A percentile compares a stretch with the other conserved stretches of the same genome.
Conservation (phyloP, 2,329 filamentous ascomycete species). For the Talaromyces sp. region DNA sequence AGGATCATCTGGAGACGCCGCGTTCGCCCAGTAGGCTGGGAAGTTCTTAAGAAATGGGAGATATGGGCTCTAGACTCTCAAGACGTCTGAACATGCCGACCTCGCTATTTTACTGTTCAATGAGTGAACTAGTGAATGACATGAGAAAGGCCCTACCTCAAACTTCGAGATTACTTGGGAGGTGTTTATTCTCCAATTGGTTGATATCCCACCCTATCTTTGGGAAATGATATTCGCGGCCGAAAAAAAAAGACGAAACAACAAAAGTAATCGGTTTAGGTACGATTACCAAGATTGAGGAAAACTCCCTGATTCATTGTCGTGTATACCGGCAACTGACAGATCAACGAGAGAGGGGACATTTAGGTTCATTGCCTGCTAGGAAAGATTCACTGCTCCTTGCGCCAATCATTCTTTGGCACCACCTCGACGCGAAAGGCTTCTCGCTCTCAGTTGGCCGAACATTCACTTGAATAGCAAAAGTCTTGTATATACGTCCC, state of each 20-base stretch:
- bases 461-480: no score
- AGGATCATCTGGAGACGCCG: conserved; percentile 32
- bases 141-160: not conserved
- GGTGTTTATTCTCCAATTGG: not conserved
- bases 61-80: conserved; percentile 46
- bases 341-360: not conserved
- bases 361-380: not conserved
- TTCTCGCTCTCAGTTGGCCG: no score
- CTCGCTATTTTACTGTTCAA: not conserved
- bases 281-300: not conserved
- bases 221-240: no score
- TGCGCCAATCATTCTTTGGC: not conserved
- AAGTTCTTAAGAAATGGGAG: conserved; percentile 44
- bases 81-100: conserved; percentile 30
- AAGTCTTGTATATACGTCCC: no score
- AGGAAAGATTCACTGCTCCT: not conserved
- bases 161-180: no score
- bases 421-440: not conserved
- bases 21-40: conserved; percentile 40
- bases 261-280: not conserved
- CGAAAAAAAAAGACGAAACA: no score
- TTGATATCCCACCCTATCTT: no score
- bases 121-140: not conserved
- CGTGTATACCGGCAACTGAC: not conserved
- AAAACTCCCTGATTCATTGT: not conserved